Base-by-base conservation (phyloP, 306 rosid species). In the Nissolia schottii region DNA sequence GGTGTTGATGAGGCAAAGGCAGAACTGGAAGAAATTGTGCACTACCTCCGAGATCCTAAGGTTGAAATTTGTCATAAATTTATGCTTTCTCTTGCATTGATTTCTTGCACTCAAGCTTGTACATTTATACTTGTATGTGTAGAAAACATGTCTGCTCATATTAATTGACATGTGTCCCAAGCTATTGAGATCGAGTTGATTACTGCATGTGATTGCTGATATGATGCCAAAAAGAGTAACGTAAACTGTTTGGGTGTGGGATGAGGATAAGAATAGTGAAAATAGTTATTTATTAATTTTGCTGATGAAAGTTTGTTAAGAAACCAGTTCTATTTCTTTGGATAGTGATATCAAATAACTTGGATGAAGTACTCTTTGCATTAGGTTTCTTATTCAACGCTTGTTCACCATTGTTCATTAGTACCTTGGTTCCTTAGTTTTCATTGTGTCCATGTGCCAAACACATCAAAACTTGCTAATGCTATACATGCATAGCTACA, bases 1-100 rank as follows among this genome's bases (percentile, higher is more conserved):
- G 98, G 97, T 43, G 92, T 83, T 68, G 97, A 93, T 70, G 98
- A 91, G 83, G 98, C 96, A 13, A 93, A 93, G 83, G 87, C 88
- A 14, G 98, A 90, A 79, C 82, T 93, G 41, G 98, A 93, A 81
- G 96, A 93, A 85, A 87, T 93, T 57, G 97, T 93, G 76, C 89
- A 85, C 84, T 87, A 90, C 84, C 97, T 90, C 51, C 90, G 87
- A 75, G 96, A 93, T 80, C 98, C 98, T 1, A 86, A 89, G 96
- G 97, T 91, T 71, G 63, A 41, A 27, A 53, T 67, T 43, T 37
- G 3, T 43, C 34, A 59, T 27, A 73, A 64, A 46, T 61, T 16
- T 19, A 19, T 60, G 14, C 45, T 38, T 37, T 71, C 23, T n/a
- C n/a, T n/a, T n/a, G n/a, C n/a, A n/a, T n/a, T n/a, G n/a, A n/a